Evolutionary conservation across 768 basidiomycete species (phyloP), one percentile per base, ranked within the genome.

Genomic region (Termitomyces sp.): DNA sequence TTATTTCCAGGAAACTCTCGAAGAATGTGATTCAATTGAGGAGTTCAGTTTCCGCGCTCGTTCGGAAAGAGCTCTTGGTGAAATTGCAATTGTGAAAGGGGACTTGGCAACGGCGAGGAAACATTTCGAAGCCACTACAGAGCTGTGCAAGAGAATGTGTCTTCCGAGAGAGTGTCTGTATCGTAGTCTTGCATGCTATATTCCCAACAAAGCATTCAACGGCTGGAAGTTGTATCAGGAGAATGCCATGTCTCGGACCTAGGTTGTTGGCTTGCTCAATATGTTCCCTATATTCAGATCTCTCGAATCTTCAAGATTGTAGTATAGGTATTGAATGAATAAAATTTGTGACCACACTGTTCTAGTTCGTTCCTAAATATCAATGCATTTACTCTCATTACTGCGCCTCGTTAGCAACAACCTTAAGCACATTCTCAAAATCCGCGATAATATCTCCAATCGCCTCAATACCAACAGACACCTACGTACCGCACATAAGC

Each of bases 401-500:
- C 9, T 29, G 29, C 29, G 38, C 11, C 38, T 39, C 38, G 13
- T 6, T 38, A 12, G 43, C 43, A 18, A 49, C 44, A 44, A 52
- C 52, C 50, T 56, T 56, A 42, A 57, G 36, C 3, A 66, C 69
- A 15, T 64, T 62, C 57, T 73, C 70, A 50, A 76, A 73, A 57
- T 76, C 74, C 12, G 72, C 73, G 54, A 74, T 70, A 55, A 76
- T 74, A 59, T 76, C 74, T 50, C 60, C 66, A 52, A 74, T 73
- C 44, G 73, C 71, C 61, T 76, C 74, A 55, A 74, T 73, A 31
- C 74, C 74, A 23, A 69, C 68, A 31, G 70, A 70, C 10, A 76
- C 62, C 64, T 60, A 22, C 22, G 23, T 5, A 41, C 7, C 36
- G 10, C 3, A 36, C 12, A 20, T 32, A 1, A 46, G 39, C 16